These are phyloP conservation scores for Aspergillus floridensis DNA, from an alignment of 2,329 filamentous ascomycete genomes.

Conservation along the genomic window DNA sequence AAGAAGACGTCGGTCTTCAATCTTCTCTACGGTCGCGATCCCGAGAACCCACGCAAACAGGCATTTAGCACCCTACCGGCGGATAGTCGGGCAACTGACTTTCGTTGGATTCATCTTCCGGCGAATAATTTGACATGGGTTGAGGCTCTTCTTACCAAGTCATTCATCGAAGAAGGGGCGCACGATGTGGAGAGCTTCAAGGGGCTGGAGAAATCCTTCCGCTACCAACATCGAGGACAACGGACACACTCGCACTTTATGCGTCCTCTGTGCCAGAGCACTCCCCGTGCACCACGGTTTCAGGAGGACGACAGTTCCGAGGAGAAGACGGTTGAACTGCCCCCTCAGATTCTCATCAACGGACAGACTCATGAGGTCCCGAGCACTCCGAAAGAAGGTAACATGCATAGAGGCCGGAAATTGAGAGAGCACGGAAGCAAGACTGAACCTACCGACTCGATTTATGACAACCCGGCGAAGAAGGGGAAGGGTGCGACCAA, in stretches of 20 bases:
- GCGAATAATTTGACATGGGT: conserved; percentile 59
- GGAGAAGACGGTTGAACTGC: conserved; percentile 14
- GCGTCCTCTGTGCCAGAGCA: conserved; percentile 58
- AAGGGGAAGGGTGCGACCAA: conserved; percentile 29
- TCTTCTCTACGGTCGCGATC: conserved; percentile 52
- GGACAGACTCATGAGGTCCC: conserved; percentile 18
- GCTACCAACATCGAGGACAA: conserved; percentile 60
- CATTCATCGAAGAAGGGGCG: conserved; percentile 61
- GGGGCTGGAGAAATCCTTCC: conserved; percentile 59
- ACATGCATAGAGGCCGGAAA: conserved; percentile 21
- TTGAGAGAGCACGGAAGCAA: conserved; percentile 27
- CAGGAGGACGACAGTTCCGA: conserved; percentile 34
- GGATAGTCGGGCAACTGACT: conserved; percentile 49
- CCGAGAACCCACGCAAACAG: conserved; percentile 46
- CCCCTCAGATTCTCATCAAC: conserved; percentile 23
- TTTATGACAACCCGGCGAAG: conserved; percentile 24
- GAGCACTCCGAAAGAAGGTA: conserved; percentile 8
- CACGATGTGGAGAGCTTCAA: conserved; percentile 64
- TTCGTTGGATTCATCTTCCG: conserved; percentile 55
- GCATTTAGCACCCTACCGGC: conserved; percentile 48
- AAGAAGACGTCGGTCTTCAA: conserved; percentile 51
- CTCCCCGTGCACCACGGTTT: conserved; percentile 32
- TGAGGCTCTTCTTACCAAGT: conserved; percentile 62
- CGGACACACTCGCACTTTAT: conserved; percentile 62
- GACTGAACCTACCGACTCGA: conserved; percentile 25